Conservation (phyloP, 306 rosid species). For the Trifolium repens region DNA sequence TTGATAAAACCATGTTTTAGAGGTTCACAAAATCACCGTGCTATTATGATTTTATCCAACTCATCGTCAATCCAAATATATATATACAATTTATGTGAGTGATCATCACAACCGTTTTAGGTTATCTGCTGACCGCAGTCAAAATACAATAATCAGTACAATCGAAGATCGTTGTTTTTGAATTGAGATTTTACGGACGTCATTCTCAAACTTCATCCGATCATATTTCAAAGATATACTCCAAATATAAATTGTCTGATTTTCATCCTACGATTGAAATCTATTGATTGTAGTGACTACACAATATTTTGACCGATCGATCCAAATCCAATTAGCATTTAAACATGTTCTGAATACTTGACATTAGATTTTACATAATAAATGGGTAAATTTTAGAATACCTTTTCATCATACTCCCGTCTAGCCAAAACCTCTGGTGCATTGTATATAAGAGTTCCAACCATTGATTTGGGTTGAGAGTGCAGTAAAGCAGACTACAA, state of each 20-base stretch:
- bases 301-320: background rate
- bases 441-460: slow-evolving; percentile 92
- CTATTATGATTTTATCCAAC: too few relatives aligned
- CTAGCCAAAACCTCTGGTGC: slow-evolving; percentile 88
- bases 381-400: slow-evolving; percentile 38
- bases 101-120: background rate
- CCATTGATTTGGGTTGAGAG: slow-evolving; percentile 86
- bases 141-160: background rate
- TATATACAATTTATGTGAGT: too few relatives aligned
- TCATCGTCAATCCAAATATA: too few relatives aligned
- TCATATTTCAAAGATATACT: background rate
- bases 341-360: background rate
- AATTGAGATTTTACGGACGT: background rate
- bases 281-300: background rate
- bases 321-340: background rate
- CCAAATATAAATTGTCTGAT: background rate
- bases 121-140: background rate
- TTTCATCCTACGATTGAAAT: background rate
- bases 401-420: slow-evolving; percentile 93
- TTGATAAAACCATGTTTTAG: too few relatives aligned
- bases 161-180: background rate
- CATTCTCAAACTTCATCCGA: background rate
- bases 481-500: slow-evolving; percentile 82
- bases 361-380: background rate
- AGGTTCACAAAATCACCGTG: background rate